A percentile compares a stretch with the other conserved stretches of the same genome.
These are phyloP conservation scores for Lachnum nothofagi DNA, from an alignment of 2,329 filamentous ascomycete genomes.

Conservation along the genomic window DNA sequence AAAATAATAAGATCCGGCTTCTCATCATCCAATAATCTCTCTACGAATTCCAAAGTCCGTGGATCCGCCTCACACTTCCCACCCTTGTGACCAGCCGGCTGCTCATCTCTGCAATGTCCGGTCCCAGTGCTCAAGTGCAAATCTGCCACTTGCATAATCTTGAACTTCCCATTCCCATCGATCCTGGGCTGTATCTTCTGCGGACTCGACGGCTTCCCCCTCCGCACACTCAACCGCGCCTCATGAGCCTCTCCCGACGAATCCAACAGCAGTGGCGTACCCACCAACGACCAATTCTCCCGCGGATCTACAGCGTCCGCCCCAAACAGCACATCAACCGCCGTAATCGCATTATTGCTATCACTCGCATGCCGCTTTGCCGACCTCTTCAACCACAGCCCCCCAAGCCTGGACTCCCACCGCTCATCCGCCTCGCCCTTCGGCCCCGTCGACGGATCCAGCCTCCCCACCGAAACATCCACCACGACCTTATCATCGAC, in stretches of 20 bases:
- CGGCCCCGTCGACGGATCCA: conserved; percentile 50
- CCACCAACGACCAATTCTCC: conserved; percentile 74
- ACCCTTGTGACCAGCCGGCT: conserved; percentile 66
- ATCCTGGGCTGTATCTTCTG: conserved; percentile 72
- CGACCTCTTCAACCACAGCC: conserved; percentile 58
- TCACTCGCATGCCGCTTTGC: conserved; percentile 46
- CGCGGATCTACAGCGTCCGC: conserved; percentile 81
- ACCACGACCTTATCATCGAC: conserved; percentile 58
- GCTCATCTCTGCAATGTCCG: conserved; percentile 78
- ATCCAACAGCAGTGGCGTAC: conserved; percentile 68
- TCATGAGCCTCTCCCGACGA: conserved; percentile 56
- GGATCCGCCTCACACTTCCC: conserved; percentile 87
- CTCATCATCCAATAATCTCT: conserved; percentile 79
- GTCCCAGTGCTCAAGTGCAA: conserved; percentile 87
- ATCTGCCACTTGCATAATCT: conserved; percentile 95
- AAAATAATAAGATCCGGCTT: conserved; percentile 88
- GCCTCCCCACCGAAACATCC: conserved; percentile 58
- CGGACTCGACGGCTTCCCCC: conserved; percentile 59
- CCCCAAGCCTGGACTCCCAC: conserved; percentile 64
- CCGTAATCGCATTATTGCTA: conserved; percentile 50
- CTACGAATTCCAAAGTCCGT: conserved; percentile 84
- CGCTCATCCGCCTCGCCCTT: conserved; percentile 50
- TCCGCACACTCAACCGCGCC: conserved; percentile 71
- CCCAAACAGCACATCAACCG: conserved; percentile 65
- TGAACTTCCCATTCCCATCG: conserved; percentile 85